Evolutionary conservation across 257 asterid genomes (phyloP).

Genomic region (Anisodus acutangulus): DNA sequence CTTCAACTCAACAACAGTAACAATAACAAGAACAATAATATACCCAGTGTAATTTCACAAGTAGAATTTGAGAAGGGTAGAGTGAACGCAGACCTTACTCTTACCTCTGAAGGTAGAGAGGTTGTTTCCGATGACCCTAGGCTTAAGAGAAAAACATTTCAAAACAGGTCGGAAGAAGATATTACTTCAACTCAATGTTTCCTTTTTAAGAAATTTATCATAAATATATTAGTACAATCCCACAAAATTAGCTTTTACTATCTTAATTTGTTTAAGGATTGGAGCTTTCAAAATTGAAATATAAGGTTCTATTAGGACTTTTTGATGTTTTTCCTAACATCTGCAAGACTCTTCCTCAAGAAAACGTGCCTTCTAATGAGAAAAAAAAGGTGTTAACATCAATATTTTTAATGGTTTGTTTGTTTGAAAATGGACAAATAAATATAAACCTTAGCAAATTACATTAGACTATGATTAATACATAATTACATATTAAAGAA

Average conservation of each 20-base stretch:
- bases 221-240: not conserved
- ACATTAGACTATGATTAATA: not conserved
- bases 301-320: not conserved
- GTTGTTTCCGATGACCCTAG: too few relatives aligned
- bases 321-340: not conserved
- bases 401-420: not conserved
- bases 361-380: not conserved
- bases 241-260: not conserved
- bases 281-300: not conserved
- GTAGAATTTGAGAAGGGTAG: too few relatives aligned
- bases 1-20: too few relatives aligned
- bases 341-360: not conserved
- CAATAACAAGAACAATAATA: too few relatives aligned
- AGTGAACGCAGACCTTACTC: too few relatives aligned
- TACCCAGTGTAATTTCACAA: too few relatives aligned
- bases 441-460: not conserved
- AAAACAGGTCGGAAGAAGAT: too few relatives aligned
- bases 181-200: not conserved
- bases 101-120: too few relatives aligned
- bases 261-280: not conserved
- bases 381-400: not conserved
- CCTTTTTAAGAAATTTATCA: not conserved
- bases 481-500: not conserved
- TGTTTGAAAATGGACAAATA: not conserved
- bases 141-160: too few relatives aligned